Evolutionary conservation across 495 filamentous ascomycete species (phyloP), one percentile per base, ranked within the genome.

Genomic region (Lichina pygmaea): DNA sequence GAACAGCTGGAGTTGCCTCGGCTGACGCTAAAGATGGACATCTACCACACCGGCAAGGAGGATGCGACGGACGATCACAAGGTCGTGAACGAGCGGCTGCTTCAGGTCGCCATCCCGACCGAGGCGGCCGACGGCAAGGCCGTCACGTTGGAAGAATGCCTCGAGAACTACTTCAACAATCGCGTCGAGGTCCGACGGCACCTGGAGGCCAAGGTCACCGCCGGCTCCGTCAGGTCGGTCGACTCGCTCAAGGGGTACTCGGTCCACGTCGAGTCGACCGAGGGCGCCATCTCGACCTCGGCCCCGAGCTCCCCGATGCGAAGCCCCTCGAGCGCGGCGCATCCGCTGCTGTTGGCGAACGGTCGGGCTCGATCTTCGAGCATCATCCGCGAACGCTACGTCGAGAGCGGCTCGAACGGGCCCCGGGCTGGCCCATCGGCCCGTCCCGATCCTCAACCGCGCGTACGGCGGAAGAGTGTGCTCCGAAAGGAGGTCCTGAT

Each of bases 161-260:
- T 97, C 34, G 86, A 94, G 52, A 63, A 75, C 34, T 94, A 93
- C 58, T 97, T 97, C 65, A 93, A 93, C 59, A 91, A 86, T 51
- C 68, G 72, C 44, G 81, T 97, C 44, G 89, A 94, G 56, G 84
- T 97, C 8, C 80, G 75, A 49, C 68, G 89, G 33, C 73, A 86
- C 54, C 66, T 91, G 50, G 57, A 76, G 60, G 60, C 75, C 41
- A 65, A 65, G 42, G 68, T 67, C 44, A 80, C 77, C 4, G 36
- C 68, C 8, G 58, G 60, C 37, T 72, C 73, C 7, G 53, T 63
- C 7, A 47, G 48, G n/a, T 57, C 57, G 8, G 42, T 34, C 41
- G 60, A 58, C 49, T 69, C 71, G 11, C 46, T 54, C 8, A 76
- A 76, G 52, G 62, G 56, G 7, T 55, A 56, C 33, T 53, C 53